Evolutionary conservation across 2,329 filamentous ascomycete genomes (phyloP).

Genomic region (Pleoardoris graminearum): DNA sequence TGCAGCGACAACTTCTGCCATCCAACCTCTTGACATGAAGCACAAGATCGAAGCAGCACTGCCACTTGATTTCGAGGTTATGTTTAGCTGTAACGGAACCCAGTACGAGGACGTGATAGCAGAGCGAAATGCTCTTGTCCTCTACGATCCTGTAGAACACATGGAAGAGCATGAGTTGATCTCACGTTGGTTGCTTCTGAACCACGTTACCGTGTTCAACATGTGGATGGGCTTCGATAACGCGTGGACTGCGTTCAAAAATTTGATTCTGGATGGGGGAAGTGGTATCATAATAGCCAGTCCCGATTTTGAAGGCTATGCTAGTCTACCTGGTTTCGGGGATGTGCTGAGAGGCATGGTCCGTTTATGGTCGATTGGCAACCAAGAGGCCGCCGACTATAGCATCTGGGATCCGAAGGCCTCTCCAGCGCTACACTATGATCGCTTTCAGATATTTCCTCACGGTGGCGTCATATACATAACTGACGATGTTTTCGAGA

Average conservation of each 20-base stretch:
- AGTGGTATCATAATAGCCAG: constrained; percentile 14
- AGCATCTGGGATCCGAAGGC: constrained; percentile 18
- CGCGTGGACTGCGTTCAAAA: constrained; percentile 31
- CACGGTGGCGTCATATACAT: constrained; percentile 47
- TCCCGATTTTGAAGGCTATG: constrained; percentile 38
- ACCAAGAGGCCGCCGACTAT: constrained; percentile 23
- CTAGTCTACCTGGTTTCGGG: constrained; percentile 38
- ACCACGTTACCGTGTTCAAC: constrained; percentile 33
- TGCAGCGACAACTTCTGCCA: neutral
- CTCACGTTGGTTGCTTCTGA: constrained; percentile 36
- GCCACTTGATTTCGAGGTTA: constrained; percentile 25
- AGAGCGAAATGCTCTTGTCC: constrained; percentile 30
- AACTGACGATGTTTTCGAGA: constrained; percentile 50
- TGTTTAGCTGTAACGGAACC: constrained; percentile 27
- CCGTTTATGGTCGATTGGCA: constrained; percentile 42
- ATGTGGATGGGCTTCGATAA: constrained; percentile 22
- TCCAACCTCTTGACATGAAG: constrained; percentile 15
- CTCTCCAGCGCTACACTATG: constrained; percentile 23
- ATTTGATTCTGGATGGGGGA: neutral
- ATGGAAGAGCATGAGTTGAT: constrained; percentile 34
- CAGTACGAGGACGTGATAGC: constrained; percentile 11
- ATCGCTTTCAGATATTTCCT: constrained; percentile 43
- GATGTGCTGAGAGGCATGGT: constrained; percentile 32
- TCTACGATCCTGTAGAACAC: constrained; percentile 35
- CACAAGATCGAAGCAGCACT: constrained; percentile 19